These are phyloP conservation scores for Adansonia rubrostipa DNA, from an alignment of 441 rosid species.

Conservation along the genomic window DNA sequence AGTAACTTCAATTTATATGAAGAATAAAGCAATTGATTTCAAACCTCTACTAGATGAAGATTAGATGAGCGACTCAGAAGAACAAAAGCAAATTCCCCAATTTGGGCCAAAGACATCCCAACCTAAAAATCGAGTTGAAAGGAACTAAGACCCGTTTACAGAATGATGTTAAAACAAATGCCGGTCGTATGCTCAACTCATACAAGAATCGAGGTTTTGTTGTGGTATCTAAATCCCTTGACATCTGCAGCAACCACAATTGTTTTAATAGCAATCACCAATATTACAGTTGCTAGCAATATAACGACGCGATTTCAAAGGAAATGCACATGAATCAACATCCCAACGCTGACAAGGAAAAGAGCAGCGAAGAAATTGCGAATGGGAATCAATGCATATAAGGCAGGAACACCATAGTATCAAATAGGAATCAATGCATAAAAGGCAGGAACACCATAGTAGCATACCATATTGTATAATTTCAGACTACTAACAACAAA, in stretches of 20 bases:
- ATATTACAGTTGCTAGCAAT: conserved; percentile 85
- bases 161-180: background rate
- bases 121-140: conserved; percentile 54
- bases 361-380: conserved; percentile 98
- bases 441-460: background rate
- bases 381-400: conserved; percentile 69
- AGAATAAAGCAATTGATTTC: conserved; percentile 14
- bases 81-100: conserved; percentile 27
- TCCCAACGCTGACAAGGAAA: conserved; percentile 97
- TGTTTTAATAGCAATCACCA: conserved; percentile 88
- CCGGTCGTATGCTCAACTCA: conserved; percentile 32
- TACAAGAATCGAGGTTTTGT: conserved; percentile 90
- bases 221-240: conserved; percentile 91
- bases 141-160: background rate
- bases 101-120: conserved; percentile 96
- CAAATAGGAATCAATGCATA: background rate
- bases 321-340: conserved; percentile 94
- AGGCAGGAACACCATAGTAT: background rate
- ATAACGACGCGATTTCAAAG: conserved; percentile 96
- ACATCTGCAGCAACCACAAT: conserved; percentile 77
- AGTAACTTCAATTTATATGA: background rate
- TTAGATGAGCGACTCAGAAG: conserved; percentile 83
- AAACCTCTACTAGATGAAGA: conserved; percentile 89
- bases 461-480: background rate
- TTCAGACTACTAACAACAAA: background rate